Evolutionary conservation across 2,329 filamentous ascomycete species (phyloP), one percentile per base, ranked within the genome.

Genomic region (Geosmithia putterillii): DNA sequence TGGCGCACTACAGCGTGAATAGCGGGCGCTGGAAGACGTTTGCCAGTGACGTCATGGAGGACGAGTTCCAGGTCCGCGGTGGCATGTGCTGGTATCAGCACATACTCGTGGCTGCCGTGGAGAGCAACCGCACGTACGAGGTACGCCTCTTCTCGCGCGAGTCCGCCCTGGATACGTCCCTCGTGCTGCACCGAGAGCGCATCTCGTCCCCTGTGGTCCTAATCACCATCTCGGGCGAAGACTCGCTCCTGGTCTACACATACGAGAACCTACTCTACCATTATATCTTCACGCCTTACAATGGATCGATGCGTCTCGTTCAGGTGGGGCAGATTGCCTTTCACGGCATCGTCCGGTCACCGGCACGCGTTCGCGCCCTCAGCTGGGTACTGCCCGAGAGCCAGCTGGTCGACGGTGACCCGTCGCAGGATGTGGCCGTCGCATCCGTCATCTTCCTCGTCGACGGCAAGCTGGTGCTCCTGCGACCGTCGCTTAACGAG

Each of bases 1-100:
- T 98, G 42, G 90, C 90, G 9, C 92, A 98, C 60, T 98, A 98
- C 62, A 96, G 92, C 55, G 79, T 95, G 47, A 84, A 84, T 51
- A 96, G 90, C 57, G 86, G 90, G 22, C 76, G 92, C 46, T 98
- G 92, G 92, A 95, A 94, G 59, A 94, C 84, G 0, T 98, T 98
- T 58, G 74, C 83, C 41, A 87, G 89, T 53, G 74, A 81, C 21
- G 77, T 74, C 23, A 75, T 82, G 55, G 92, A 96, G 61, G 88
- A 89, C 53, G 86, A 89, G 48, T 98, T 98, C 57, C 79, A 87
- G 20, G 86, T 98, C 14, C 74, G 89, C 48, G 92, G 92, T 41
- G 92, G 92, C 7, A 95, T 98, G 89, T 96, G 90, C 59, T 98
- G 92, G 92, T 89, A 94, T 57, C 88, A 94, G 51, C 90, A 98